phyloP scores from a whole-genome alignment of 306 rosid species.

The Lathyrus tuberosus region DNA sequence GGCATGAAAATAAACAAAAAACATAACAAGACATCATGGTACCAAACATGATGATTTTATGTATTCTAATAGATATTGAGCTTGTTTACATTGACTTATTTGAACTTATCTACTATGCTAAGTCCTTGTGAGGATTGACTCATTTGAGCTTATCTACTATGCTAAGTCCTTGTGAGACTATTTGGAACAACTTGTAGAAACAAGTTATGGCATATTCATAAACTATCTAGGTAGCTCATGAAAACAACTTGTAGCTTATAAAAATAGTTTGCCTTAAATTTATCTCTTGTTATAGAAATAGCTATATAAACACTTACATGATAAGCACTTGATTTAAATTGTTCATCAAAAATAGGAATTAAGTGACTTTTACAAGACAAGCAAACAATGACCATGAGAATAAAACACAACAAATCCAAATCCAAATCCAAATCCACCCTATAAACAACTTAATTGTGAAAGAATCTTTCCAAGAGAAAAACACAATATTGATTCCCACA shows the following conservation, averaged over 20 bases:
- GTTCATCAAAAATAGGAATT: not conserved
- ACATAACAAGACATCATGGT: not conserved
- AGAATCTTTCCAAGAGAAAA: not conserved
- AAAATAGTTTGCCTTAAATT: not conserved
- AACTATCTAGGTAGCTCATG: not conserved
- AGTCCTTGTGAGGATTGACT: not conserved
- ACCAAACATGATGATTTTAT: conserved; percentile 14
- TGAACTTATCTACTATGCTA: not conserved
- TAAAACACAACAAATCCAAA: conserved; percentile 3
- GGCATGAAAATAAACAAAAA: conserved; percentile 7
- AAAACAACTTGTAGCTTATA: not conserved
- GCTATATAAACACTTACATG: not conserved
- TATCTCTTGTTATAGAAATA: not conserved
- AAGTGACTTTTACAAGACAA: conserved; percentile 20
- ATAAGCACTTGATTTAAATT: not conserved
- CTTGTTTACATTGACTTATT: not conserved
- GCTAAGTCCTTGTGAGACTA: not conserved
- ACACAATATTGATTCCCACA: conserved; percentile 5
- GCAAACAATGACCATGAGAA: not conserved
- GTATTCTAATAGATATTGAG: conserved; percentile 20
- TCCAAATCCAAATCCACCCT: not conserved
- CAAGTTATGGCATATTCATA: not conserved
- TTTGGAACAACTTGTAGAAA: not conserved
- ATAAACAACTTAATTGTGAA: not conserved
- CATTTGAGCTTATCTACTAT: not conserved